Evolutionary conservation across 2,329 filamentous ascomycete genomes (phyloP).

Genomic region (Huntiella decipiens): DNA sequence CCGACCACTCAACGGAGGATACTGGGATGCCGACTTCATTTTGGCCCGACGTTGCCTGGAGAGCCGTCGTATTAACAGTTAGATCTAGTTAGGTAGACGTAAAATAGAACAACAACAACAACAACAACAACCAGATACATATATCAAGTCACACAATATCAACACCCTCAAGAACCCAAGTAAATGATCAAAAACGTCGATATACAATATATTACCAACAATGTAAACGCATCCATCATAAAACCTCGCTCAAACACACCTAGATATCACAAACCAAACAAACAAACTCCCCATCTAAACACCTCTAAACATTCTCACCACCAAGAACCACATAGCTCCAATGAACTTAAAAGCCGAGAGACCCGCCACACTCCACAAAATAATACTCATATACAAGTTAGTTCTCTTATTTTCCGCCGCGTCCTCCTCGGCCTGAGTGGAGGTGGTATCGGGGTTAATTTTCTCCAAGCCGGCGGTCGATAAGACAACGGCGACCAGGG

Average conservation of each 20-base stretch:
- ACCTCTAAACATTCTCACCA: conserved; percentile 68
- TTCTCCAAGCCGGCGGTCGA: conserved; percentile 66
- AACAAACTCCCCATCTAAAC: conserved; percentile 24
- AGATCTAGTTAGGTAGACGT: too few relatives aligned
- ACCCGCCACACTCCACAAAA: conserved; percentile 76
- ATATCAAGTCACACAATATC: too few relatives aligned
- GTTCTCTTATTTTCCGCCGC: conserved; percentile 34
- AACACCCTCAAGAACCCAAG: too few relatives aligned
- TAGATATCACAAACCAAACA: not conserved
- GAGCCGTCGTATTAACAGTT: too few relatives aligned
- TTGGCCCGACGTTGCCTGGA: too few relatives aligned
- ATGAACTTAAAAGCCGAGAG: conserved; percentile 73
- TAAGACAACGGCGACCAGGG: conserved; percentile 66
- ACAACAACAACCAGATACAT: too few relatives aligned
- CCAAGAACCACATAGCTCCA: conserved; percentile 79
- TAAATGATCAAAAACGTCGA: too few relatives aligned
- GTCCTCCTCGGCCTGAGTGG: conserved; percentile 16
- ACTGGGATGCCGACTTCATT: too few relatives aligned
- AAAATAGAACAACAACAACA: too few relatives aligned
- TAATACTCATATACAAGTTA: conserved; percentile 68
- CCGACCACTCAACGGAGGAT: too few relatives aligned
- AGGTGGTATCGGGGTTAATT: conserved; percentile 28
- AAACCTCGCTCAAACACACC: not conserved
- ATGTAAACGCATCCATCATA: not conserved
- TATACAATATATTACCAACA: too few relatives aligned